A percentile compares a stretch with the other conserved stretches of the same genome.
Evolutionary conservation across 805 yeast species (phyloP).

Genomic region (Monosporozyma aerobia): DNA sequence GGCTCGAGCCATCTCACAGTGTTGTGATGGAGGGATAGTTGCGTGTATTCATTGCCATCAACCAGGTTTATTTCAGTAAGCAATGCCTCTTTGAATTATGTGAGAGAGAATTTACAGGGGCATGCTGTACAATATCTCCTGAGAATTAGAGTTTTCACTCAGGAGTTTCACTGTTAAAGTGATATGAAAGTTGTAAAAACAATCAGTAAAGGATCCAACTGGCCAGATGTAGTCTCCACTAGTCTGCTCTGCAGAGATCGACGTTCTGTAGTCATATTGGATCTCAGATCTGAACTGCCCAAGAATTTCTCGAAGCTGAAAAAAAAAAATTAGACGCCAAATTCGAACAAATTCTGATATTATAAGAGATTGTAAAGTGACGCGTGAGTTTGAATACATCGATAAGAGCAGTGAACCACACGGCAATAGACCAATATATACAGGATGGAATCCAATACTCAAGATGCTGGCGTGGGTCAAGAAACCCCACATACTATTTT

Average conservation of each 20-base stretch:
- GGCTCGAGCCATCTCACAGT: neutral
- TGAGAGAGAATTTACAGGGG: too few relatives aligned
- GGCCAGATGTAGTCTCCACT: neutral
- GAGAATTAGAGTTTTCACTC: too few relatives aligned
- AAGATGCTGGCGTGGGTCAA: neutral
- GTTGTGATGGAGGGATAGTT: neutral
- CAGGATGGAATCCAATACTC: neutral
- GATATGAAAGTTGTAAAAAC: too few relatives aligned
- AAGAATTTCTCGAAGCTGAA: neutral
- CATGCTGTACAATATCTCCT: too few relatives aligned
- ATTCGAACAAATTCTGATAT: neutral
- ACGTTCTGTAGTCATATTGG: neutral
- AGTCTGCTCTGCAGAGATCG: neutral
- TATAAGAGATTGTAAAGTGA: neutral
- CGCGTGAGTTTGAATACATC: neutral
- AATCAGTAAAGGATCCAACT: too few relatives aligned
- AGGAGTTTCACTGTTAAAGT: neutral
- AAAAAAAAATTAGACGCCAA: neutral
- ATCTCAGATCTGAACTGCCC: neutral
- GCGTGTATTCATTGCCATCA: too few relatives aligned
- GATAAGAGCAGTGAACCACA: neutral
- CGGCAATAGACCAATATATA: conserved; percentile 2
- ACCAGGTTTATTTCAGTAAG: neutral
- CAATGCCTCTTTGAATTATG: too few relatives aligned
- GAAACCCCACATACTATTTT: conserved; percentile 29